Evolutionary conservation across 768 basidiomycete species (phyloP).

Genomic region (Tylopilus vinaceipallidus): DNA sequence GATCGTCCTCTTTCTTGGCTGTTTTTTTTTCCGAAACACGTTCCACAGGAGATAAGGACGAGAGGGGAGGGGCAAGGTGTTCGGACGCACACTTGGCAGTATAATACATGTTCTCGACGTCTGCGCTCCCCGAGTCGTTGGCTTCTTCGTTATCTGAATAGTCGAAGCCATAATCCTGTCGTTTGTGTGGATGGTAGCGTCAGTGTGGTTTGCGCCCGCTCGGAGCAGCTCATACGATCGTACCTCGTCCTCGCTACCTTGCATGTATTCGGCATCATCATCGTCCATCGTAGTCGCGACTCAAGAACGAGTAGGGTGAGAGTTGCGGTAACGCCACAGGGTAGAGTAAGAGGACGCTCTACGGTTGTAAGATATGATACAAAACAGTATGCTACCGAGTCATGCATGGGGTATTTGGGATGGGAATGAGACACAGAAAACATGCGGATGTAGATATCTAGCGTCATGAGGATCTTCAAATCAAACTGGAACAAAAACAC

Average conservation of each 20-base stretch:
- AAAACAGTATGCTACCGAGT: constrained; percentile 24
- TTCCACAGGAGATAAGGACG: too few relatives aligned
- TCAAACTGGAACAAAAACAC: background rate
- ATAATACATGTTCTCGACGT: constrained; percentile 98
- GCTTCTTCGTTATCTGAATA: constrained; percentile 91
- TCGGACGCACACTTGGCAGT: constrained; percentile 81
- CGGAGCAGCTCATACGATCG: constrained; percentile 1
- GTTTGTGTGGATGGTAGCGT: constrained; percentile 2
- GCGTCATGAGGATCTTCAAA: constrained; percentile 2
- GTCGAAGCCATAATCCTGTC: constrained; percentile 91
- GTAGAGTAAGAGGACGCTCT: background rate
- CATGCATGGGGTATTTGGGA: constrained; percentile 25
- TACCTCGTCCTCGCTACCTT: constrained; percentile 84
- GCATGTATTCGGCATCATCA: constrained; percentile 94
- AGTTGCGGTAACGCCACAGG: constrained; percentile 11
- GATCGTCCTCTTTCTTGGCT: constrained; percentile 94
- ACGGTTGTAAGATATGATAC: background rate
- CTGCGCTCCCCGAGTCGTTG: constrained; percentile 75
- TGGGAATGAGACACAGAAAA: constrained; percentile 13
- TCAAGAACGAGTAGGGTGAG: constrained; percentile 2
- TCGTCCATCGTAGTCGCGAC: constrained; percentile 65
- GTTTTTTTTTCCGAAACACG: too few relatives aligned
- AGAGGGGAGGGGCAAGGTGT: background rate
- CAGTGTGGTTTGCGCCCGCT: constrained; percentile 1
- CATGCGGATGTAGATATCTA: background rate